Base-by-base conservation (phyloP, 2,329 filamentous ascomycete species). In the Xylaria sp. region DNA sequence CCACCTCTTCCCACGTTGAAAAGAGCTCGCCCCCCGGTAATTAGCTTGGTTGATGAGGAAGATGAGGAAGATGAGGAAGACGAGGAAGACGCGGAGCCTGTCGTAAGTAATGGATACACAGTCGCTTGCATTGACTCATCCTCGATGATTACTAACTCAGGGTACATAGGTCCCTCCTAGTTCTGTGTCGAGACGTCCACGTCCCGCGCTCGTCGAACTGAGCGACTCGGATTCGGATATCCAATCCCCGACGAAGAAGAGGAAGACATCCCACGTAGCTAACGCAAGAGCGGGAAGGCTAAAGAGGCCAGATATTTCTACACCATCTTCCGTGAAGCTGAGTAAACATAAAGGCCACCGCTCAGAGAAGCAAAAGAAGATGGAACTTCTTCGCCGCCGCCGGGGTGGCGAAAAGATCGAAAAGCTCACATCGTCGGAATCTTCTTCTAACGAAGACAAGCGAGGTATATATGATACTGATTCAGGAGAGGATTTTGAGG, bases 401-500 rank as follows among this genome's bases (percentile, higher is more conserved):
- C 68, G 73, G 24, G 71, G 70, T 4, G 74, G 74, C 5, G 74
- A 76, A 48, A 70, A 71, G 53, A 71, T 74, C 20, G 66, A 70
- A 8, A 57, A 69, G 40, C 58, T 76, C 0, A 73, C 72, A 1
- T 68, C 68, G 16, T 73, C 73, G 0, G 71, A 71, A 39, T 69
- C 69, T 17, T 77, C 74, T 5, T 80, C 83, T 48, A 79, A 79
- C 7, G 81, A 79, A 54, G 78, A 81, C 39, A 73, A 79, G 37
- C 63, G 64, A 37, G 70, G 64, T 21, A 59, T 72, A 7, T 72
- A 72, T 39, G 70, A 73, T 44, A 68, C 69, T 0, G 69, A 72
- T 43, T 60, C 68, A 3, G 66, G 68, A 17, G 60, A 65, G 17
- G 59, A 60, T 9, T 62, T 70, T 29, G 54, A 67, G 39, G 67